Evolutionary conservation across 495 filamentous ascomycete species (phyloP).

Genomic region (Oidiodendron maius): DNA sequence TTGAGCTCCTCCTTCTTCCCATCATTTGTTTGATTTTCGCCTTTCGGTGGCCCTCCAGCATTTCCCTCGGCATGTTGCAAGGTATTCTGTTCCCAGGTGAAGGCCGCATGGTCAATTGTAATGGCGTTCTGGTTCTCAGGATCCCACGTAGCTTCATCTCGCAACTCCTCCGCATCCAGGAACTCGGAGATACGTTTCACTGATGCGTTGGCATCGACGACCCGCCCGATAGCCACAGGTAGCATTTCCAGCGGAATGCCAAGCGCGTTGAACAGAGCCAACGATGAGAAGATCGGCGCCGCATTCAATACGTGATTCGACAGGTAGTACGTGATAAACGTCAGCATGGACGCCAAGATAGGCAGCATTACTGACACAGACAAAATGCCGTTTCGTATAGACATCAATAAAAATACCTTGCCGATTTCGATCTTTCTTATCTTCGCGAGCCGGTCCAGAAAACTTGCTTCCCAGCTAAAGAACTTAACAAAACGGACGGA

Average conservation of each 20-base stretch:
- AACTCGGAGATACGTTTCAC: not conserved
- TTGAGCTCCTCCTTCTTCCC: conserved; percentile 19
- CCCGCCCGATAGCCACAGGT: not conserved
- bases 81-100: conserved; percentile 17
- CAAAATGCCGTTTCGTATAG: not conserved
- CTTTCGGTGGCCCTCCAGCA: conserved; percentile 27
- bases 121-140: not conserved
- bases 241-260: not conserved
- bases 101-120: not conserved
- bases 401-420: not conserved
- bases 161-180: not conserved
- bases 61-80: conserved; percentile 40
- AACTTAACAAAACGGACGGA: not conserved
- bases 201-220: not conserved
- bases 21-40: conserved; percentile 26
- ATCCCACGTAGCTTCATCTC: not conserved
- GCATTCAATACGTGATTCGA: not conserved
- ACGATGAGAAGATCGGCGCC: not conserved
- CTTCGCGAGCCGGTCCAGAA: not conserved
- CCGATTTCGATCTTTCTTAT: not conserved
- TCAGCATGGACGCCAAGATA: not conserved
- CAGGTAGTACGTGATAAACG: not conserved
- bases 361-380: not conserved
- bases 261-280: not conserved
- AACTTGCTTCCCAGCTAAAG: not conserved